These are phyloP conservation scores for Arabidopsis lyrata DNA, from an alignment of 441 rosid species.

Conservation along the genomic window DNA sequence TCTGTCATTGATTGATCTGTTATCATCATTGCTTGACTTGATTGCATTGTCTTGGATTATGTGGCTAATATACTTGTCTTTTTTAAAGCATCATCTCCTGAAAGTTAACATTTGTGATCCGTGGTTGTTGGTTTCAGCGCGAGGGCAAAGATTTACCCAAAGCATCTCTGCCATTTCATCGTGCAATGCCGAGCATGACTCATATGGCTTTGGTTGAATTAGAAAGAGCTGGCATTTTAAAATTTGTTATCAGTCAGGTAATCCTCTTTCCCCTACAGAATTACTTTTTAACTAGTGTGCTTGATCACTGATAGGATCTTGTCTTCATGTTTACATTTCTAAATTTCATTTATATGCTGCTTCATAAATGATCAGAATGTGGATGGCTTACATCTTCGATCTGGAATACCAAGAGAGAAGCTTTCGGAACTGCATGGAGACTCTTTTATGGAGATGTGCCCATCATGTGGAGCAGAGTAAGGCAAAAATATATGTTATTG, in stretches of 20 bases:
- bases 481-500: constrained; percentile 37
- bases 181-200: constrained; percentile 94
- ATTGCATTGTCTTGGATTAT: neutral
- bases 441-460: constrained; percentile 90
- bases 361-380: constrained; percentile 65
- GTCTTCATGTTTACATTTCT: constrained; percentile 7
- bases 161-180: constrained; percentile 94
- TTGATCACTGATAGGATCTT: constrained; percentile 18
- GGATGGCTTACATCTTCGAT: constrained; percentile 96
- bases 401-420: constrained; percentile 97
- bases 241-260: constrained; percentile 93
- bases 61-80: neutral
- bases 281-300: neutral
- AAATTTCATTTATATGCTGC: constrained; percentile 15
- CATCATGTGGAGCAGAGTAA: constrained; percentile 88
- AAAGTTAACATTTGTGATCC: neutral
- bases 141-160: constrained; percentile 89
- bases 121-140: constrained; percentile 57
- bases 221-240: constrained; percentile 86
- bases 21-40: constrained; percentile 3
- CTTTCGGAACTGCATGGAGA: constrained; percentile 94
- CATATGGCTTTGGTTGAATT: constrained; percentile 96
- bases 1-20: neutral
- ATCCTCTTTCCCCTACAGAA: constrained; percentile 1
- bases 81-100: constrained; percentile 5